Base-by-base conservation (phyloP, 2,329 filamentous ascomycete genomes). In the Fusarium bulbicola region DNA sequence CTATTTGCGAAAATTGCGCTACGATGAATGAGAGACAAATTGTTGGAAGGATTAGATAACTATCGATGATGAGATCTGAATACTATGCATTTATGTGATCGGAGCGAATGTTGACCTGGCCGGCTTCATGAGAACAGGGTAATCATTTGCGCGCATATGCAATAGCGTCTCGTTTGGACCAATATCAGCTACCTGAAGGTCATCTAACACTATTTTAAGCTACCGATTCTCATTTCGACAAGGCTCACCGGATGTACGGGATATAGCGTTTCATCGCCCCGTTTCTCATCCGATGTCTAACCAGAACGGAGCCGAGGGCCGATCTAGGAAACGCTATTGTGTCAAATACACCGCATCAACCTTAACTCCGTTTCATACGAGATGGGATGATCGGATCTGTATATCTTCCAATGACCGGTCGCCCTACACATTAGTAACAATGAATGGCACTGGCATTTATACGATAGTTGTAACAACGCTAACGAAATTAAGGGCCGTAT, bases 161-260 rank as follows among this genome's bases (percentile, higher is more conserved):
- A 14, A 45, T 10, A 4, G 11, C 3, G 16, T 26, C n/a, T 26
- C 4, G 5, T 14, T 9, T 8, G 2, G 4, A 26, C 11, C n/a
- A 7, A 15, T 13, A 4, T 6, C 11, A 45, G 16, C 16, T 26
- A 7, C 16, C 5, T 7, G 11, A 26, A 45, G 16, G 1, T 5
- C n/a, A 26, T 8, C 1, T 1, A 10, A 5, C 13, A n/a, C 1
- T 13, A n/a, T 14, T n/a, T 20, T 11, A 10, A 42, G n/a, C 42
- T 45, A 20, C 11, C 1, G 0, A 45, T 6, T 18, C 7, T 5
- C n/a, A 42, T n/a, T 14, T 18, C 5, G 0, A 26, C 0, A 26
- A 26, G 24, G 43, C 18, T 30, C 14, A 3, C 26, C 45, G 11
- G 3, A n/a, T 18, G 5, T 14, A n/a, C 28, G 47, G 47, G 12